A percentile compares a stretch with the other conserved stretches of the same genome.
phyloP scores from a whole-genome alignment of 257 asterid species.

The Sherardia arvensis region DNA sequence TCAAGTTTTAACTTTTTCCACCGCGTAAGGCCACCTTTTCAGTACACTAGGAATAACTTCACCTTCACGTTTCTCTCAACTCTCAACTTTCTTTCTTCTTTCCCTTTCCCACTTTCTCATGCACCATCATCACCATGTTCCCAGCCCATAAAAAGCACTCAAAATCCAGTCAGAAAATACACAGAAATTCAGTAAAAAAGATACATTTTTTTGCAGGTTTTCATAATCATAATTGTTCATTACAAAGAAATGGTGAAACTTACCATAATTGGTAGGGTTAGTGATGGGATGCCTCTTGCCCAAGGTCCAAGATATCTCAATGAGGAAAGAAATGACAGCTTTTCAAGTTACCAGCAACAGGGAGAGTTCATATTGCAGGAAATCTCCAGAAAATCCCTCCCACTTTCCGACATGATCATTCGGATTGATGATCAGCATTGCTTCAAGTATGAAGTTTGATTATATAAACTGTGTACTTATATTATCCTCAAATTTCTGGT shows the following conservation, averaged over 20 bases:
- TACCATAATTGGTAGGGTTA: slow-evolving; percentile 46
- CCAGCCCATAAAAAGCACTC: not conserved
- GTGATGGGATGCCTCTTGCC: slow-evolving; percentile 55
- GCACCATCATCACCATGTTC: not conserved
- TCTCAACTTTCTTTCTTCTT: slow-evolving; percentile 2
- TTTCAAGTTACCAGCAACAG: slow-evolving; percentile 37
- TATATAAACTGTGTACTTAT: too few species aligned
- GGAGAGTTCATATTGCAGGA: slow-evolving; percentile 49
- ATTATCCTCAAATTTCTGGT: not conserved
- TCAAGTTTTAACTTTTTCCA: not conserved
- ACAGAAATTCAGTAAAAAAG: not conserved
- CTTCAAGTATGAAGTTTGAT: slow-evolving; percentile 51
- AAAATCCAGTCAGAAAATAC: not conserved
- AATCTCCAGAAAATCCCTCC: slow-evolving; percentile 38
- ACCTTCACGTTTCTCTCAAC: slow-evolving; percentile 19
- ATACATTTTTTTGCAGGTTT: not conserved
- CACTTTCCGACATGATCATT: slow-evolving; percentile 34
- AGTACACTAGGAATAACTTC: slow-evolving; percentile 35
- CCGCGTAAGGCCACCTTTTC: not conserved
- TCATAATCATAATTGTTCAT: not conserved
- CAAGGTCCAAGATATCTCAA: slow-evolving; percentile 33
- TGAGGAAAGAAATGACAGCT: slow-evolving; percentile 30
- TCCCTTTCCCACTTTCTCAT: not conserved
- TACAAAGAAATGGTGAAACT: slow-evolving; percentile 32
- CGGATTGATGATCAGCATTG: slow-evolving; percentile 37